A percentile compares a stretch with the other conserved stretches of the same genome.
These are phyloP conservation scores for Umbellularia californica DNA, from an alignment of 164 flowering plant genomes.

Conservation along the genomic window DNA sequence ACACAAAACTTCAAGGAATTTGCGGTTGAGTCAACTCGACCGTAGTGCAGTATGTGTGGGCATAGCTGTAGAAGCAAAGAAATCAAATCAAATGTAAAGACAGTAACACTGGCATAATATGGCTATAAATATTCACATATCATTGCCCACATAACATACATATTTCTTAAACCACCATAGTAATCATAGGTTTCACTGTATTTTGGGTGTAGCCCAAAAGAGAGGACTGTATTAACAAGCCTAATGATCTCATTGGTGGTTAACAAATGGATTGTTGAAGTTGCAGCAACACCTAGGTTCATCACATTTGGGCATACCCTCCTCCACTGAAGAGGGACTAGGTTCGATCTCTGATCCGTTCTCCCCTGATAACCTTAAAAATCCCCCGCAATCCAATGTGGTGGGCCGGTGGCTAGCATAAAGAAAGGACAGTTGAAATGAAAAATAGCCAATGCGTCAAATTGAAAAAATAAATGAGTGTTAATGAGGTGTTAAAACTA, in stretches of 20 bases:
- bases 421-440: too few species aligned
- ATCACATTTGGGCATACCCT: too few species aligned
- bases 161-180: neutral
- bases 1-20: conserved; percentile 59
- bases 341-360: too few species aligned
- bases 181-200: neutral
- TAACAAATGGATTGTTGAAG: neutral
- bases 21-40: conserved; percentile 60
- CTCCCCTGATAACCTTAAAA: too few species aligned
- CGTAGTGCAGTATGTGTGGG: conserved; percentile 79
- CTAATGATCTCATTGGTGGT: neutral
- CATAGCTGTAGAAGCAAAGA: conserved; percentile 39
- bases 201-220: neutral
- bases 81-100: conserved; percentile 3
- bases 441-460: neutral
- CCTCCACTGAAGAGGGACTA: too few species aligned
- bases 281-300: too few species aligned
- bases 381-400: too few species aligned
- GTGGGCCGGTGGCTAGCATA: too few species aligned
- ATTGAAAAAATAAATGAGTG: too few species aligned
- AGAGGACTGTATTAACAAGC: neutral
- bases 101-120: conserved; percentile 4
- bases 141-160: neutral
- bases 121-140: neutral
- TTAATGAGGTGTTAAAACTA: neutral